These are phyloP conservation scores for Huntiella moniliformis DNA, from an alignment of 2,329 filamentous ascomycete genomes.

Conservation along the genomic window DNA sequence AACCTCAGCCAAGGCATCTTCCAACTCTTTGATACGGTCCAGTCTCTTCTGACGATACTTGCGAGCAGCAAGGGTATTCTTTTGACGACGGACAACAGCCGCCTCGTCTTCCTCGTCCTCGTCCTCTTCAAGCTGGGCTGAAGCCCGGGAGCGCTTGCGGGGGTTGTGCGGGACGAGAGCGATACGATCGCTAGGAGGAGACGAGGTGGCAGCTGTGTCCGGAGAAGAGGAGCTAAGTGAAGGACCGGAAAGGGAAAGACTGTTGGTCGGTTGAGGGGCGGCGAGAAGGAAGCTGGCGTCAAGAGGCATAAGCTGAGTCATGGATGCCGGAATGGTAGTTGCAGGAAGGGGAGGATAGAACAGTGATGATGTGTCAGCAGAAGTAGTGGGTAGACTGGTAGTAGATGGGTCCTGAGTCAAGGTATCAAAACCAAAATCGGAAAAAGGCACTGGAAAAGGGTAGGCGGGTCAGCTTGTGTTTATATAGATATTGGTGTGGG, in stretches of 20 bases:
- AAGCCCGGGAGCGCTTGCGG: slow-evolving; percentile 5
- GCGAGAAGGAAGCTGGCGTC: neutral
- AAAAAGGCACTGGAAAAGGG: slow-evolving; percentile 1
- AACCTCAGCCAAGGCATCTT: slow-evolving; percentile 37
- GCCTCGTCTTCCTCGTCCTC: slow-evolving; percentile 8
- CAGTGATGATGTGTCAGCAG: slow-evolving; percentile 4
- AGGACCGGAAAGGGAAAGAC: neutral
- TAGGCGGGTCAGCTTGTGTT: neutral
- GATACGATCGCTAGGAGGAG: neutral
- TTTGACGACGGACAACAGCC: slow-evolving; percentile 25
- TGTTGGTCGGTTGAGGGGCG: neutral
- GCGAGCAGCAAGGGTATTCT: slow-evolving; percentile 52
- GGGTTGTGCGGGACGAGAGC: neutral
- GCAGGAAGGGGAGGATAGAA: slow-evolving; percentile 2
- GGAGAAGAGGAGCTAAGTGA: neutral
- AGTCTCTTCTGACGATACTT: slow-evolving; percentile 54
- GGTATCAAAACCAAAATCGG: slow-evolving; percentile 6
- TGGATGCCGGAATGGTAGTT: neutral
- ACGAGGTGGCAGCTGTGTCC: neutral
- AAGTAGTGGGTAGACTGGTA: slow-evolving; percentile 3
- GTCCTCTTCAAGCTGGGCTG: slow-evolving; percentile 5
- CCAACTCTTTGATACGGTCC: slow-evolving; percentile 44
- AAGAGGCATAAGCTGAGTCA: slow-evolving; percentile 6
- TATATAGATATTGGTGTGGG: neutral
- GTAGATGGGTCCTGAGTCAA: slow-evolving; percentile 5